Conservation (phyloP, 495 filamentous ascomycete genomes). For the Penicillium riverlandense region DNA sequence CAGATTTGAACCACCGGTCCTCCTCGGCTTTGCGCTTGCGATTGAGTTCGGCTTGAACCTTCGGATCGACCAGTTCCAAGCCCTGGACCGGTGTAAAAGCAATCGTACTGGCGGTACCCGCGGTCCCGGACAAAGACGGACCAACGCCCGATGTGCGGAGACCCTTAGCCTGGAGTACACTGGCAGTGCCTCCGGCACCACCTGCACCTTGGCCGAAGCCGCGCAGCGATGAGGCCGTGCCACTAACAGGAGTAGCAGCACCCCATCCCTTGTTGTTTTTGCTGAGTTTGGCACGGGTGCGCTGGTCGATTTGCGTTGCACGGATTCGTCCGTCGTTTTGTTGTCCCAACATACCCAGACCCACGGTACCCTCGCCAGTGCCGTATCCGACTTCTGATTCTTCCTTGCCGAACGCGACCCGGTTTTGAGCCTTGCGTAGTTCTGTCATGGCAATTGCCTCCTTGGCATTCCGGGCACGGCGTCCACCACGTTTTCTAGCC, state of each 20-base stretch:
- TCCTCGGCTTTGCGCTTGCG: conserved; percentile 90
- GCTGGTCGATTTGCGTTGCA: conserved; percentile 81
- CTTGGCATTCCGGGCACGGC: conserved; percentile 90
- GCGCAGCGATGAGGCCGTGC: conserved; percentile 67
- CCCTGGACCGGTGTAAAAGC: conserved; percentile 94
- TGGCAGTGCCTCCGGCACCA: conserved; percentile 49
- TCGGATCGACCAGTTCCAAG: conserved; percentile 92
- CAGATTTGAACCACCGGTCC: conserved; percentile 92
- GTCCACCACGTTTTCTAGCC: conserved; percentile 83
- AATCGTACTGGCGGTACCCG: conserved; percentile 79
- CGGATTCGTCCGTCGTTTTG: conserved; percentile 81
- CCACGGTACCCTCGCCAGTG: conserved; percentile 74
- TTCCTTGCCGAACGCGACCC: conserved; percentile 93
- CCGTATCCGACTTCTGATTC: conserved; percentile 94
- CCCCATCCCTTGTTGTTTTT: conserved; percentile 98
- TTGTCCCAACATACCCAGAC: conserved; percentile 92
- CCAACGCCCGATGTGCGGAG: conserved; percentile 72
- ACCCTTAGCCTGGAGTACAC: conserved; percentile 65
- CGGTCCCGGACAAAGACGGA: conserved; percentile 45
- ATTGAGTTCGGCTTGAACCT: conserved; percentile 70
- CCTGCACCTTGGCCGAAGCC: conserved; percentile 60
- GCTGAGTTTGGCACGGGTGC: conserved; percentile 83
- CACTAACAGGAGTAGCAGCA: conserved; percentile 54
- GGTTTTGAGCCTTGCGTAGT: conserved; percentile 90
- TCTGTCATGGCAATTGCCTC: conserved; percentile 97